phyloP scores from a whole-genome alignment of 139 green algal genomes.

The Chlorella vulgaris region DNA sequence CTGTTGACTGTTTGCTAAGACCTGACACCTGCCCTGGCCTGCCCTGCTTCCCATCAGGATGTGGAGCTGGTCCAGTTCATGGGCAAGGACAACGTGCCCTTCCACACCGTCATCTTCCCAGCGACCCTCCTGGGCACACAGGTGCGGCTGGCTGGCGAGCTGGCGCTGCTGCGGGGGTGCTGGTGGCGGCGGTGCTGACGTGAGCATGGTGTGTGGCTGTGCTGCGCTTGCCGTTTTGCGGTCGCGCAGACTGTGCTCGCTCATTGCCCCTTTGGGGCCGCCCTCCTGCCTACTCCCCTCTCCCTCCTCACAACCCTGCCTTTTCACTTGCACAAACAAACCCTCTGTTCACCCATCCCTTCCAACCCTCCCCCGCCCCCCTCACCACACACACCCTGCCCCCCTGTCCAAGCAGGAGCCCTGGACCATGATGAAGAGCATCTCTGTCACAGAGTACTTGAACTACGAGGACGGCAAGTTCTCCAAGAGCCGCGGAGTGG shows the following conservation, averaged over 20 bases:
- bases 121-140: constrained; percentile 82
- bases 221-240: too few species aligned
- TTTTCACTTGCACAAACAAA: too few species aligned
- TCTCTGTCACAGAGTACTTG: constrained; percentile 98
- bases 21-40: not conserved
- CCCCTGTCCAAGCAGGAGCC: constrained; percentile 36
- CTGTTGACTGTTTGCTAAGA: not conserved
- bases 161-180: too few species aligned
- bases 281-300: too few species aligned
- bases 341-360: not conserved
- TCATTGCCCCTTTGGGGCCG: too few species aligned
- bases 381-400: not conserved
- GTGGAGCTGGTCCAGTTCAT: constrained; percentile 99
- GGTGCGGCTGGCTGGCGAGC: not conserved
- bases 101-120: constrained; percentile 99
- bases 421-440: constrained; percentile 97
- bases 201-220: too few species aligned
- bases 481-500: constrained; percentile 90
- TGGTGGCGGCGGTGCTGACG: too few species aligned
- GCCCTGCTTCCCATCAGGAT: constrained; percentile 53
- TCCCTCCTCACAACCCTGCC: too few species aligned
- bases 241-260: too few species aligned
- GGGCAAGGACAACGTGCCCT: constrained; percentile 99
- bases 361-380: not conserved
- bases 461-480: constrained; percentile 99